Evolutionary conservation across 257 asterid genomes (phyloP).

Genomic region (Solanum piurae): DNA sequence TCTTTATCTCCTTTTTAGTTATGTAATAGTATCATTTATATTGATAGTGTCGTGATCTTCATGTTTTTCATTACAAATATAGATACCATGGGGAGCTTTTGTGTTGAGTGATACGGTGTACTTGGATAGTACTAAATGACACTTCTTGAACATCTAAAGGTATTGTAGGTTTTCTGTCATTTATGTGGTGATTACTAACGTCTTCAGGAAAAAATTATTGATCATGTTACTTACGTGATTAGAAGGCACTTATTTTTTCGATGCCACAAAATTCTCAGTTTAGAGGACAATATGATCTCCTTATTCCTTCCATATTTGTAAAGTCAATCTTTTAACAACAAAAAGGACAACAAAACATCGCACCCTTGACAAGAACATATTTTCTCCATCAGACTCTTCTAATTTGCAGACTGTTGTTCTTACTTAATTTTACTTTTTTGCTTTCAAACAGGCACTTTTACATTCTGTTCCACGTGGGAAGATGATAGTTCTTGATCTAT

Average conservation of each 20-base stretch:
- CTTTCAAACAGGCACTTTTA: slow-evolving; percentile 71
- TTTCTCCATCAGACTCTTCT: not conserved
- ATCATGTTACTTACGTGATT: not conserved
- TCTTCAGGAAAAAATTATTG: not conserved
- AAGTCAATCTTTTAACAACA: not conserved
- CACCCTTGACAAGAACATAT: not conserved
- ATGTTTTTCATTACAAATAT: not conserved
- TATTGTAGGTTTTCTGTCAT: not conserved
- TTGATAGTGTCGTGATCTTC: not conserved
- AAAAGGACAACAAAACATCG: not conserved
- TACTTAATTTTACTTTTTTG: not conserved
- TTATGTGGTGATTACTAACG: not conserved
- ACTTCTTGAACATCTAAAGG: not conserved
- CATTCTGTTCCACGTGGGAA: slow-evolving; percentile 98
- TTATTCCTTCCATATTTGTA: not conserved
- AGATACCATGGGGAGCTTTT: not conserved
- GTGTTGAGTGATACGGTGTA: not conserved
- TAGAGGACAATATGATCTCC: not conserved
- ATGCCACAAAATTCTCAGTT: not conserved
- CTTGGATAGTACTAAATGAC: not conserved
- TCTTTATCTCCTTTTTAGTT: not conserved
- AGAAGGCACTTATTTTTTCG: not conserved
- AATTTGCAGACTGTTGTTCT: not conserved
- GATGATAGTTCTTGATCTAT: slow-evolving; percentile 98
- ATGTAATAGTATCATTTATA: not conserved